These are phyloP conservation scores for Tylopilus balloui DNA, from an alignment of 768 basidiomycete genomes.

Conservation along the genomic window DNA sequence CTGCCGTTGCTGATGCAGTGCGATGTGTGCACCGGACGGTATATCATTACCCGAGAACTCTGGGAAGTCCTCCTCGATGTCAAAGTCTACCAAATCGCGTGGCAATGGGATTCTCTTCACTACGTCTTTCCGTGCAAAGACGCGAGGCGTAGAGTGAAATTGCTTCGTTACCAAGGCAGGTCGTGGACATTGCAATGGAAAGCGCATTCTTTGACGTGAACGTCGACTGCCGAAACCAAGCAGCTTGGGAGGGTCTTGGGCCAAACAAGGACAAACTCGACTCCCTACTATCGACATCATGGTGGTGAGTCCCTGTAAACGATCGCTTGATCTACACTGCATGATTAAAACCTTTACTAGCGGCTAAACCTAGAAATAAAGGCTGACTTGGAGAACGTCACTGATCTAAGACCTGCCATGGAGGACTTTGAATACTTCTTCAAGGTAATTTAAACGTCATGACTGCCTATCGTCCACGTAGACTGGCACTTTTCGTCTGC, in stretches of 20 bases:
- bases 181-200: slow-evolving; percentile 17
- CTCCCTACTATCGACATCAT: slow-evolving; percentile 36
- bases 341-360: slow-evolving; percentile 30
- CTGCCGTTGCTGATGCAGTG: slow-evolving; percentile 70
- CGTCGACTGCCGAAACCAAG: neutral
- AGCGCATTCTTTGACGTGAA: slow-evolving; percentile 15
- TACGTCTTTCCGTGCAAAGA: slow-evolving; percentile 15
- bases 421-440: slow-evolving; percentile 80
- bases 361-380: slow-evolving; percentile 63
- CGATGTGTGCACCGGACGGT: slow-evolving; percentile 64
- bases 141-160: slow-evolving; percentile 24
- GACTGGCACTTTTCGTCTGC: neutral
- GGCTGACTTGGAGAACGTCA: slow-evolving; percentile 79
- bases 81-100: slow-evolving; percentile 32
- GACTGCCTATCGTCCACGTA: neutral
- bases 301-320: slow-evolving; percentile 43
- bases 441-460: slow-evolving; percentile 40
- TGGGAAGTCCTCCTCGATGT: slow-evolving; percentile 35
- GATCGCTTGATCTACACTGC: neutral
- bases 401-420: slow-evolving; percentile 58
- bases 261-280: slow-evolving; percentile 27
- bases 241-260: neutral
- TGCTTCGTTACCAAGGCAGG: slow-evolving; percentile 11
- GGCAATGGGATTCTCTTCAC: slow-evolving; percentile 35
- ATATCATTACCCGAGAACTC: slow-evolving; percentile 50